Base-by-base conservation (phyloP, 257 asterid species). In the Marsdenia floribunda region DNA sequence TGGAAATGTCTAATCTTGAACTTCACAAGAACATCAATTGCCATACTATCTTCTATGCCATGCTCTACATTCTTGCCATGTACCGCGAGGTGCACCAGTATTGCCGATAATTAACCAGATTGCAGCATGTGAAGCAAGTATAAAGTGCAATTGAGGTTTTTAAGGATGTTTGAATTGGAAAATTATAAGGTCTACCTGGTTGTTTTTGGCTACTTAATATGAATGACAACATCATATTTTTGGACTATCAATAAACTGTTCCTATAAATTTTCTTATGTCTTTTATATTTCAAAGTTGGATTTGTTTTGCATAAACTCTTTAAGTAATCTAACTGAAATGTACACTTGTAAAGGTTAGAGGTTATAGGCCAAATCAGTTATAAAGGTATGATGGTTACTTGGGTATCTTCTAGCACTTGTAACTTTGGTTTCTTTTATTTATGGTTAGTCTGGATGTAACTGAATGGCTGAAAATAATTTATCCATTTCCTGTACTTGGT, bases 371-470 rank as follows among this genome's bases (percentile, higher is more conserved):
- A n/a, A n/a, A n/a, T n/a, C n/a, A n/a, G 66, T 80, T 61, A 93
- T 93, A 79, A 90, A 93, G 98, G 98, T 93, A 85, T 22, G 67
- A n/a, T 15, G 50, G 26, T 66, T 83, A 40, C 7, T 35, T 71
- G 38, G 57, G 21, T 21, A 61, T 33, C 58, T 73, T 54, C 71
- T 24, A 38, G 10, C 64, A 37, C 47, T 72, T 67, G 58, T 46
- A 68, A 42, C 47, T 6, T 53, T 1, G 22, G 47, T 44, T 68
- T 35, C 14, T 18, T 57, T 10, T 71, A 19, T 70, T 59, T 53
- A 49, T 13, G 37, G 22, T 53, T 47, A 15, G n/a, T 21, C 63
- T 69, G 21, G n/a, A 29, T 16, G 15, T 13, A 37, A 49, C 26
- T 52, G 53, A 37, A 26, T 11, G 33, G 29, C 29, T 42, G 68